A percentile compares a stretch with the other conserved stretches of the same genome.
Evolutionary conservation across 1,284 basidiomycete genomes (phyloP).

Genomic region (Vanrija pseudolonga): DNA sequence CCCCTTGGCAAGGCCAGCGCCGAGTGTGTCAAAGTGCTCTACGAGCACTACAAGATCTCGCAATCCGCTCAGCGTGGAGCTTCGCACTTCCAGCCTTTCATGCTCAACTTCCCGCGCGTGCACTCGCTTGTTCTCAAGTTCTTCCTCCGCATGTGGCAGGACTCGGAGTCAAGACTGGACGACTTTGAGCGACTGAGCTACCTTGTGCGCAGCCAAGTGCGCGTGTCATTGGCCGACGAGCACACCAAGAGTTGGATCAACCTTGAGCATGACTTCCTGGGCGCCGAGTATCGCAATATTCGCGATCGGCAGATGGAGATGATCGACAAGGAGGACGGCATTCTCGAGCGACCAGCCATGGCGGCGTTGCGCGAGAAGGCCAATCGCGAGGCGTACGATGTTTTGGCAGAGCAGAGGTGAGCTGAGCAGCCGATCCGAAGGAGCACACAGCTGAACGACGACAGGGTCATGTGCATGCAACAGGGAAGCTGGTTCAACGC

Average conservation of each 20-base stretch:
- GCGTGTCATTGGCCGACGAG: constrained; percentile 72
- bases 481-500: constrained; percentile 47
- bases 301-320: constrained; percentile 92
- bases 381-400: constrained; percentile 87
- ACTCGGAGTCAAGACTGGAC: constrained; percentile 73
- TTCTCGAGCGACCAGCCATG: constrained; percentile 76
- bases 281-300: constrained; percentile 79
- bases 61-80: constrained; percentile 50
- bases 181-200: constrained; percentile 81
- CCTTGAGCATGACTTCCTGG: constrained; percentile 78
- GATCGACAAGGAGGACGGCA: constrained; percentile 84
- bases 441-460: not conserved
- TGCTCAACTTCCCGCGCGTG: constrained; percentile 79
- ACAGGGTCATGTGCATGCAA: constrained; percentile 44
- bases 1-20: constrained; percentile 69
- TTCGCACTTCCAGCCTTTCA: constrained; percentile 81
- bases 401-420: constrained; percentile 77
- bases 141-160: constrained; percentile 90
- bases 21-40: constrained; percentile 67
- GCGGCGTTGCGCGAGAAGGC: constrained; percentile 82
- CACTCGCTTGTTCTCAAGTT: constrained; percentile 80
- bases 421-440: too few species aligned
- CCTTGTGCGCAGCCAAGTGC: constrained; percentile 81
- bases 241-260: constrained; percentile 75
- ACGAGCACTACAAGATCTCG: constrained; percentile 60